Evolutionary conservation across 169 alveolate genomes (phyloP), one percentile per base, ranked within the genome.

Genomic region (Plasmodium adleri): DNA sequence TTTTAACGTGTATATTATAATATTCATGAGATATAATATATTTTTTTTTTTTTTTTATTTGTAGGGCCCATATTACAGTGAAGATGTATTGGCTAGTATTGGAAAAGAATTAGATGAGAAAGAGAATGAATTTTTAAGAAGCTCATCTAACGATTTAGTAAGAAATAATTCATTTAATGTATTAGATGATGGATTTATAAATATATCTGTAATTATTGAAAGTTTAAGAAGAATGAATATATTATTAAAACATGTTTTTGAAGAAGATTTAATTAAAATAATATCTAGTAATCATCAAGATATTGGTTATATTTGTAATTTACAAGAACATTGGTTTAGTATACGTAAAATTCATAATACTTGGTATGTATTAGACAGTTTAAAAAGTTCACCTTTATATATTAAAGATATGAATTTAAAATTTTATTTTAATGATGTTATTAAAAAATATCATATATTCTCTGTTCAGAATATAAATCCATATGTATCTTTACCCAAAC

Each of bases 281-380:
- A 88, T 94, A 26, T 94, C 95, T 64, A 92, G 93, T 4, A 94
- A 92, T 50, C 89, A 88, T 7, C 92, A 88, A 63, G 93, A 92
- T 70, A 94, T 93, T 71, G 97, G 96, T 1, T 93, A 93, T 74
- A 93, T 95, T n/a, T 92, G 95, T 86, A 95, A 95, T 78, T 91
- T 95, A 56, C 88, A 93, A 10, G 87, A 91, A 32, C 97, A 95
- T 68, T 95, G 97, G 97, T 88, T 88, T 75, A 67, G 96, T 22
- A 73, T 95, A 20, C 92, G 97, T 75, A 93, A 93, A 88, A 93
- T 93, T 24, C 59, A 88, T 50, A 95, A 94, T 50, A 94, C 92
- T 6, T 94, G 97, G 97, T 94, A 90, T 90, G 92, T 92, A 71
- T 74, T 94, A 63, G 95, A 94, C 76, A 93, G 96, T 62, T 93